Evolutionary conservation across 208 protist genomes (phyloP).

Genomic region (Leishmania amazonensis): DNA sequence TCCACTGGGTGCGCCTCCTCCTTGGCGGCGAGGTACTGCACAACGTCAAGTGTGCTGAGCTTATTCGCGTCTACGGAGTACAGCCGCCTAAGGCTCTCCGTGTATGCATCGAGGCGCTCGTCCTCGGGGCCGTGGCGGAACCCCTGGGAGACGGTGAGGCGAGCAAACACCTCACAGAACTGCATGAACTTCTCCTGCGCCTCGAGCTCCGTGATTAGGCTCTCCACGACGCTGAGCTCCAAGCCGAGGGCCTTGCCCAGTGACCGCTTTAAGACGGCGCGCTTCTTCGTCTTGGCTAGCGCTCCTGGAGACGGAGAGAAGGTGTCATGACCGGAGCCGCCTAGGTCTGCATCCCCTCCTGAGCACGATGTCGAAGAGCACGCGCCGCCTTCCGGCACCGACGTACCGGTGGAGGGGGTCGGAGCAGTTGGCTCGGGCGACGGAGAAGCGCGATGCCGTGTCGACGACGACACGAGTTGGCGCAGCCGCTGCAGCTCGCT

Average conservation of each 20-base stretch:
- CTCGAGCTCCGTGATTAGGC: conserved; percentile 60
- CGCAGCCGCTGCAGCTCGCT: conserved; percentile 52
- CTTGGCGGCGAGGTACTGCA: conserved; percentile 85
- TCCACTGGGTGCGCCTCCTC: conserved; percentile 73
- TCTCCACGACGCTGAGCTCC: conserved; percentile 66
- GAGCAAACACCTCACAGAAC: conserved; percentile 86
- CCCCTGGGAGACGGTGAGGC: conserved; percentile 64
- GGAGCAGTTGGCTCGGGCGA: not conserved
- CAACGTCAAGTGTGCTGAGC: conserved; percentile 75
- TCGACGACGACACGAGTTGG: conserved; percentile 15
- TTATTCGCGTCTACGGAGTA: conserved; percentile 72
- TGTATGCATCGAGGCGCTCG: conserved; percentile 77
- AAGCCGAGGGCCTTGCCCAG: conserved; percentile 68
- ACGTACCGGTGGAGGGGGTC: not conserved
- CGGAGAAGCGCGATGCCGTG: not conserved
- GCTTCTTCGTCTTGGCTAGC: conserved; percentile 24
- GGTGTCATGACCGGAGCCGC: not conserved
- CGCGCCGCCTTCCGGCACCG: not conserved
- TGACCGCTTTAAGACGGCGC: conserved; percentile 38
- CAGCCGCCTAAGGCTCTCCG: conserved; percentile 60
- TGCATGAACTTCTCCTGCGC: conserved; percentile 85
- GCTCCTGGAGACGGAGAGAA: conserved; percentile 6
- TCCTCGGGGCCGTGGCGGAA: conserved; percentile 65
- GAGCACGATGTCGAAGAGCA: not conserved
- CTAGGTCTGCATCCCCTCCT: not conserved